Evolutionary conservation across 805 yeast species (phyloP), one percentile per base, ranked within the genome.

Genomic region (Candida mattraensis): DNA sequence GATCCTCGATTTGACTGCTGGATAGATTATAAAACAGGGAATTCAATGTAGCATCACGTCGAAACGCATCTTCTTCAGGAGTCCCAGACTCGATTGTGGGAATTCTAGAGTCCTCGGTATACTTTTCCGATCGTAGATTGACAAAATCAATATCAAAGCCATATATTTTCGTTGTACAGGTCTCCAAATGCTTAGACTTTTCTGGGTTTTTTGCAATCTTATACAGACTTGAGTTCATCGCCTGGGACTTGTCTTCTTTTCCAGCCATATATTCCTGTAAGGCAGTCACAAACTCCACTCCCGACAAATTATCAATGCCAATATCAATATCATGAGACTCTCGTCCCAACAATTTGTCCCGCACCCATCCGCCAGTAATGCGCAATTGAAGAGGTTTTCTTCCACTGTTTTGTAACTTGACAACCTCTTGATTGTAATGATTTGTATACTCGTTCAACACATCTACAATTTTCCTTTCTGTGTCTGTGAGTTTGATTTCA

Each of bases 281-380:
- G 10, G 73, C 74, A 20, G 67, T 66, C 1, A 95, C 96, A 63
- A 93, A 91, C 21, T 78, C 79, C 51, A 84, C 88, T 0, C 99
- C 99, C 0, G 95, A 76, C 53, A 87, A 63, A 36, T 70, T 70
- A 59, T 93, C 88, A 30, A 93, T 78, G 5, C 97, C 97, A 30
- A 93, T 86, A 52, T 93, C 99, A 19, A 93, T 68, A 58, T 93
- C 99, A 54, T 91, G 80, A 26, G 91, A 80, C 15, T 76, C 78
- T 30, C 72, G 70, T 0, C 95, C 95, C 19, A 93, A 66, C 18
- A 93, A 66, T 62, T 93, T 93, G 60, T 93, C 99, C 50, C 99
- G 73, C 3, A 93, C 99, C 99, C 99, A 91, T 0, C 99, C 99
- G 22, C 99, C 99, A 0, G 97, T 89, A 47, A 93, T 85, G 42